Evolutionary conservation across 805 yeast species (phyloP).

Genomic region (Wilhelminamyces savonicus): DNA sequence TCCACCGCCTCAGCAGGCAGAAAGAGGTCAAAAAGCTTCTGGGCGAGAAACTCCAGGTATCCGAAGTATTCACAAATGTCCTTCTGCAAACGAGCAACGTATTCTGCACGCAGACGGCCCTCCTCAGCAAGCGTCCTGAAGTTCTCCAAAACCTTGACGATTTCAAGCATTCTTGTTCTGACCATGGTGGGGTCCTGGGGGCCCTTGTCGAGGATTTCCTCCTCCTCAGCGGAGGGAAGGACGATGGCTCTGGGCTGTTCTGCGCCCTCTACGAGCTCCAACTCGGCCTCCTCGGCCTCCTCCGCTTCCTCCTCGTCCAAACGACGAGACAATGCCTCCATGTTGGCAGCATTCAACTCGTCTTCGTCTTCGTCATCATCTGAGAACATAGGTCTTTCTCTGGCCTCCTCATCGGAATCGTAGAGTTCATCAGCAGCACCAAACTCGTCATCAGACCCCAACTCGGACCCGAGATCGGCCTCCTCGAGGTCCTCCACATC

Average conservation of each 20-base stretch:
- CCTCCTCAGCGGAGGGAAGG: constrained; percentile 64
- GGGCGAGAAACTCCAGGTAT: constrained; percentile 86
- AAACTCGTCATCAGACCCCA: constrained; percentile 35
- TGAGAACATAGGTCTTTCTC: constrained; percentile 70
- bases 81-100: constrained; percentile 65
- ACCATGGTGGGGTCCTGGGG: constrained; percentile 75
- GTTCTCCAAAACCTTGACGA: constrained; percentile 89
- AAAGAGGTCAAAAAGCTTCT: constrained; percentile 84
- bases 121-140: constrained; percentile 77
- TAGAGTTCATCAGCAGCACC: constrained; percentile 24
- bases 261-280: constrained; percentile 48
- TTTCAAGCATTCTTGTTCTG: constrained; percentile 92
- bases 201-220: constrained; percentile 39
- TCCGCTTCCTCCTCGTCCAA: constrained; percentile 54
- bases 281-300: constrained; percentile 42
- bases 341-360: constrained; percentile 68
- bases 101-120: constrained; percentile 81
- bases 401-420: constrained; percentile 59
- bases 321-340: constrained; percentile 69
- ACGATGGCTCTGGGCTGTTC: constrained; percentile 71
- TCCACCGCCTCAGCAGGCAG: constrained; percentile 96
- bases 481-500: constrained; percentile 54
- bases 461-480: constrained; percentile 29
- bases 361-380: constrained; percentile 70
- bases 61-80: constrained; percentile 95